phyloP scores from a whole-genome alignment of 306 rosid genomes.

The Ormosia emarginata region DNA sequence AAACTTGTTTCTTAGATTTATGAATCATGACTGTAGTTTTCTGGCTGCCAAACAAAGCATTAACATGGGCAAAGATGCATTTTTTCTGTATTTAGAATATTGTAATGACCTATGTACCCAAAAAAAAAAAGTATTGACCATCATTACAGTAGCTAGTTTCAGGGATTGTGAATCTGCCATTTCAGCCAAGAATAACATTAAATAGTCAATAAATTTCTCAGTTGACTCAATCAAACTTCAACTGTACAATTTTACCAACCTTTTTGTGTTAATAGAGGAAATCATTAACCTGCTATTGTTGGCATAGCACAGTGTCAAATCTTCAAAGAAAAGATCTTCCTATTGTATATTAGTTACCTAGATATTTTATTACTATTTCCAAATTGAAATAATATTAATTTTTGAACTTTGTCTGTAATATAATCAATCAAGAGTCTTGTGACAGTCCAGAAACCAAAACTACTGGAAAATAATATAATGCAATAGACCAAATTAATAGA shows the following conservation, averaged over 20 bases:
- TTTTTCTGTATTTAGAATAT: background rate
- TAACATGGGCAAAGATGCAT: background rate
- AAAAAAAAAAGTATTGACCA: background rate
- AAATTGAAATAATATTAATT: background rate
- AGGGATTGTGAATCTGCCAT: background rate
- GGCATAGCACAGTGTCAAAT: background rate
- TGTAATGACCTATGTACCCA: background rate
- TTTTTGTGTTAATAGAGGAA: background rate
- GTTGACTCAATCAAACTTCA: background rate
- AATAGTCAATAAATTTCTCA: background rate
- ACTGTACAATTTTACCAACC: background rate
- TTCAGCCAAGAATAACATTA: background rate
- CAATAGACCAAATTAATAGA: background rate
- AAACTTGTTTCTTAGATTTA: too few relatives aligned
- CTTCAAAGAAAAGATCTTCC: background rate
- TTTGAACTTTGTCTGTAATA: background rate
- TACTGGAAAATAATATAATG: background rate
- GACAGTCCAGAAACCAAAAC: background rate
- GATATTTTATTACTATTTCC: background rate
- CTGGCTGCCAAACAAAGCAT: background rate
- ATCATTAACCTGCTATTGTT: background rate
- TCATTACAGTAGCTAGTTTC: background rate
- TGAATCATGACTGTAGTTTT: background rate
- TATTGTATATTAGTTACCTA: background rate
- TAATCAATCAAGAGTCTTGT: background rate